phyloP scores from a whole-genome alignment of 2,329 filamentous ascomycete genomes.

The Elsinoe arachidis region DNA sequence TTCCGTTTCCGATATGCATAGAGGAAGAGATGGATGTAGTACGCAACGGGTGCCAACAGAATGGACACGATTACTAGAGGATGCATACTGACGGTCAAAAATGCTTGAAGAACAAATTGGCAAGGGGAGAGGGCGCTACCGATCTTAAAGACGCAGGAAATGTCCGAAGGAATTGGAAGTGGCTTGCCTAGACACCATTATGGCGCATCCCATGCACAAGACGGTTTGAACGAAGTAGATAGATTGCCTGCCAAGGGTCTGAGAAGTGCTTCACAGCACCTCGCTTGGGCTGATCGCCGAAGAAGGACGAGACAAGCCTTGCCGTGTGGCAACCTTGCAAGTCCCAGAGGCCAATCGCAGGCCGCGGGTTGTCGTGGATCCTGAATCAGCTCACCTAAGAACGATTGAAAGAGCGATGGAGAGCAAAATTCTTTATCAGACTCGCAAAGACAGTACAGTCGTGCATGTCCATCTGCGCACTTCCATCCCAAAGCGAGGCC shows the following conservation, averaged over 20 bases:
- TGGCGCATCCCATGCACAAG: neutral
- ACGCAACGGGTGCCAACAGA: conserved; percentile 30
- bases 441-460: too few species aligned
- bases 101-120: neutral
- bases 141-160: neutral
- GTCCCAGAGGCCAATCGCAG: too few species aligned
- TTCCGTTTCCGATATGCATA: conserved; percentile 28
- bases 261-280: too few species aligned
- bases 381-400: too few species aligned
- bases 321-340: too few species aligned
- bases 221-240: neutral
- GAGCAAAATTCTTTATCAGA: too few species aligned
- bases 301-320: too few species aligned
- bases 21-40: conserved; percentile 27
- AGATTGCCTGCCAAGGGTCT: neutral
- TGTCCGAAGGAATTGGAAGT: neutral
- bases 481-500: too few species aligned
- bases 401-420: too few species aligned
- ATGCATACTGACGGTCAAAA: conserved; percentile 30
- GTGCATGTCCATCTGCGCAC: too few species aligned
- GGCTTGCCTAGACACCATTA: neutral
- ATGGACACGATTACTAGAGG: conserved; percentile 31
- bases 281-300: too few species aligned
- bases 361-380: too few species aligned
- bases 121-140: neutral